A percentile compares a stretch with the other conserved stretches of the same genome.
Conservation (phyloP, 1,284 basidiomycete genomes). For the Abortiporus biennis region DNA sequence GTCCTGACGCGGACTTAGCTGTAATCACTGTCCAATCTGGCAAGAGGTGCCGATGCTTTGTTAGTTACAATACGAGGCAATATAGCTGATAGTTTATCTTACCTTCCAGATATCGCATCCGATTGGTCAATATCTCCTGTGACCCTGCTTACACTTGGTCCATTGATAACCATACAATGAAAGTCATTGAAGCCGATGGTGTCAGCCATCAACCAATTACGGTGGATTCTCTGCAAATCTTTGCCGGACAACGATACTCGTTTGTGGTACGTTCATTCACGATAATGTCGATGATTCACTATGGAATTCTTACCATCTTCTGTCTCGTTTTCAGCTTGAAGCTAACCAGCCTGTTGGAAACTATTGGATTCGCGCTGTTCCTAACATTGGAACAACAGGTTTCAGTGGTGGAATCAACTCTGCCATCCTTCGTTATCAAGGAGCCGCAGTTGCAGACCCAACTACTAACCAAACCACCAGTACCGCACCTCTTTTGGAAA, state of each 20-base stretch:
- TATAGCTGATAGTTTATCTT: not conserved
- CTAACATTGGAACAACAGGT: constrained; percentile 23
- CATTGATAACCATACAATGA: constrained; percentile 9
- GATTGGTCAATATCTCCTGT: not conserved
- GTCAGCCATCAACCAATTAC: constrained; percentile 20
- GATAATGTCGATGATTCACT: too few species aligned
- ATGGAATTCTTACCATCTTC: not conserved
- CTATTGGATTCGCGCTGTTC: constrained; percentile 38
- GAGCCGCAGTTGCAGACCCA: constrained; percentile 38
- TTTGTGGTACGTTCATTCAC: constrained; percentile 19
- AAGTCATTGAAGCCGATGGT: constrained; percentile 31
- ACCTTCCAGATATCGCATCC: not conserved
- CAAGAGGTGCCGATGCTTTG: constrained; percentile 24
- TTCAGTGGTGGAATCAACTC: constrained; percentile 32
- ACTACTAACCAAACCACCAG: constrained; percentile 25
- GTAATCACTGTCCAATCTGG: constrained; percentile 26
- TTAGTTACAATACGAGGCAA: not conserved
- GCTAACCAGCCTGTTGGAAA: constrained; percentile 31
- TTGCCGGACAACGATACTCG: constrained; percentile 30
- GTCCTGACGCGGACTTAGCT: constrained; percentile 21
- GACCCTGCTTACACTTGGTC: not conserved
- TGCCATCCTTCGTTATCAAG: constrained; percentile 19
- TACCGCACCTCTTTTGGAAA: constrained; percentile 21
- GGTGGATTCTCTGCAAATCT: constrained; percentile 30
- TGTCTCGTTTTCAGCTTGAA: constrained; percentile 14